Percentiles rank a stretch among this genome's conserved stretches.
phyloP scores from a whole-genome alignment of 371 early-diverging fungal genomes.

The Neoconidiobolus thromboides region DNA sequence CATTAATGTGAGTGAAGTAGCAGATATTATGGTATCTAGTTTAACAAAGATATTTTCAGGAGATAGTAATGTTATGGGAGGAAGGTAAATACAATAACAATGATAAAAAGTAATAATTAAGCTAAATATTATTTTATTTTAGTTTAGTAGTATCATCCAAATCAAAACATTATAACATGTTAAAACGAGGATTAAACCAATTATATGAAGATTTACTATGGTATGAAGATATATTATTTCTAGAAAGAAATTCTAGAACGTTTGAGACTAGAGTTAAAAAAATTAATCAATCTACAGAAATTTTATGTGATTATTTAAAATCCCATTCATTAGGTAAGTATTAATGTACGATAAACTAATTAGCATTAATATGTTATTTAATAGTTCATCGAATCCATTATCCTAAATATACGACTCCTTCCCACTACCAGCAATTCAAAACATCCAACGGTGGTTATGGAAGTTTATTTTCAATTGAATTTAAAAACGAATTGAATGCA shows the following conservation, averaged over 20 bases:
- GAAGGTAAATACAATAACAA: conserved; percentile 28
- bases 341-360: conserved; percentile 6
- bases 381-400: conserved; percentile 53
- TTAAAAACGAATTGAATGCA: conserved; percentile 38
- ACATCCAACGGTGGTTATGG: conserved; percentile 57
- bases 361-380: neutral
- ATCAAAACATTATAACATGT: too few species aligned
- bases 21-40: conserved; percentile 79
- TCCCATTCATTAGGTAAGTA: conserved; percentile 40
- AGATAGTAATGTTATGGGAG: conserved; percentile 93
- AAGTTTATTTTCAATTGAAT: conserved; percentile 65
- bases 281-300: conserved; percentile 66
- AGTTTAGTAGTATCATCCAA: too few species aligned
- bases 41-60: conserved; percentile 89
- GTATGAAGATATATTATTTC: conserved; percentile 80
- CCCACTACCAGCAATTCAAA: conserved; percentile 39
- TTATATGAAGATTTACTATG: conserved; percentile 74
- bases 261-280: conserved; percentile 45
- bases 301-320: conserved; percentile 44
- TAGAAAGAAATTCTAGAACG: conserved; percentile 83
- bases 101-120: too few species aligned
- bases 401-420: conserved; percentile 56
- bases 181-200: conserved; percentile 12
- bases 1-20: conserved; percentile 47
- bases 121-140: too few species aligned